Evolutionary conservation across 2,329 filamentous ascomycete genomes (phyloP), one percentile per base, ranked within the genome.

Genomic region (Sporothrix schenckii): DNA sequence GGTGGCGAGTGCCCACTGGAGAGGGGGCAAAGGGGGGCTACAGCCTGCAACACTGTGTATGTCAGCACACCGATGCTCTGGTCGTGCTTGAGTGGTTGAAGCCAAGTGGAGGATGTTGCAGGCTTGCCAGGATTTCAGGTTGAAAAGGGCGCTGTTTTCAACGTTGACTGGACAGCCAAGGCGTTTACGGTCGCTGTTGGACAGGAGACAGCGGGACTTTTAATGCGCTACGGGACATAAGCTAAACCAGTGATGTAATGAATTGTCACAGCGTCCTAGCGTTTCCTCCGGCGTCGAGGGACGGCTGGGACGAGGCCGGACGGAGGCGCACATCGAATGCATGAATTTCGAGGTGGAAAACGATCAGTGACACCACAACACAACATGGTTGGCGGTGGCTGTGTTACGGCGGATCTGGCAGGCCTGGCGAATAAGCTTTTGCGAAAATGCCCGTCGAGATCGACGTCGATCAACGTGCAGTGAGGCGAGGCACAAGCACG

Each of bases 201-300:
- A 65, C 44, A 66, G 60, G 60, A 63, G 61, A 66, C 61, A 50
- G 4, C 6, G 61, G 24, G 30, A 34, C 44, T 44, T 61, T 44
- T 11, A 10, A 61, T 34, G 34, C 56, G 34, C 56, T 61, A 61
- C 34, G 56, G 56, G 24, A 44, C 9, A 14, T 27, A 21, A 14
- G 21, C 5, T 21, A 10, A 53, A 24, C 21, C 10, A 2, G n/a
- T 13, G 50, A 34, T 34, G 34, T 34, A 34, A 34, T 34, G 6
- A 34, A 6, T 34, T 34, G 34, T 34, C 34, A 9, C 34, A 34
- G 34, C 5, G 34, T 34, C 34, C 34, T 7, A 34, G 7, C 34
- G 7, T 34, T 34, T 7, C 4, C 34, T 34, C 6, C 34, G 34
- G 34, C 6, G 52, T 54, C 24, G 52, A 34, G 30, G 13, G 19